phyloP scores from a whole-genome alignment of 177 flowering plant genomes.

The Tripterygium wilfordii region DNA sequence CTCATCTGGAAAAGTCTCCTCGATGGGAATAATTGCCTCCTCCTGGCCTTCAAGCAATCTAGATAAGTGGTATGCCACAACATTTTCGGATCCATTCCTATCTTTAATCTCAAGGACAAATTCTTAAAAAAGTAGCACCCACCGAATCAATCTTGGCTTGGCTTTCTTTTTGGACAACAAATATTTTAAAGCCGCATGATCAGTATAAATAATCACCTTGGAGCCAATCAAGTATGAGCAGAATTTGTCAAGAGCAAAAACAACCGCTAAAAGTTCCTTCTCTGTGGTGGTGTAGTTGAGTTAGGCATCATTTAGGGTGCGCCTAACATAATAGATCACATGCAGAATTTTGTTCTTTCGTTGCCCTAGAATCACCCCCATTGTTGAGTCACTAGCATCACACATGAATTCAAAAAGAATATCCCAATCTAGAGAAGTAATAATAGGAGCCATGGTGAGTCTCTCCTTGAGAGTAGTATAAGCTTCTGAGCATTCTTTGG shows the following conservation, averaged over 20 bases:
- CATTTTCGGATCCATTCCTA: neutral
- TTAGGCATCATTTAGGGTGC: constrained; percentile 10
- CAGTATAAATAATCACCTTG: constrained; percentile 1
- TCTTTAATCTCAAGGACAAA: neutral
- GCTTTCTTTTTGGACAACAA: neutral
- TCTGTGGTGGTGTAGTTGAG: constrained; percentile 10
- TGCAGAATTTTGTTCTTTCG: neutral
- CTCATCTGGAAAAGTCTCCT: neutral
- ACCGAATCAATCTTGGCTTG: neutral
- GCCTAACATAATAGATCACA: constrained; percentile 11
- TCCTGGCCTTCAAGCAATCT: too few relatives aligned
- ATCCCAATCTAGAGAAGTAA: constrained; percentile 7
- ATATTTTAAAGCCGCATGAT: neutral
- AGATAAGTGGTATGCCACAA: neutral
- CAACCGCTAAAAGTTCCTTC: constrained; percentile 11
- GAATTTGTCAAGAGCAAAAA: constrained; percentile 9
- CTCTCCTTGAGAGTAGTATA: too few relatives aligned
- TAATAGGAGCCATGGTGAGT: constrained; percentile 3
- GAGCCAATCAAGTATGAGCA: neutral
- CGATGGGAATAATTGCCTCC: neutral
- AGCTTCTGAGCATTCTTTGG: neutral
- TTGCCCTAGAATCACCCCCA: constrained; percentile 8
- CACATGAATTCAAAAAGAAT: constrained; percentile 7
- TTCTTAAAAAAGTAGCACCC: neutral
- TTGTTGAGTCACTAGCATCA: constrained; percentile 4